phyloP scores from a whole-genome alignment of 1,139 yeast species.

The Groenewaldozyma sp. region DNA sequence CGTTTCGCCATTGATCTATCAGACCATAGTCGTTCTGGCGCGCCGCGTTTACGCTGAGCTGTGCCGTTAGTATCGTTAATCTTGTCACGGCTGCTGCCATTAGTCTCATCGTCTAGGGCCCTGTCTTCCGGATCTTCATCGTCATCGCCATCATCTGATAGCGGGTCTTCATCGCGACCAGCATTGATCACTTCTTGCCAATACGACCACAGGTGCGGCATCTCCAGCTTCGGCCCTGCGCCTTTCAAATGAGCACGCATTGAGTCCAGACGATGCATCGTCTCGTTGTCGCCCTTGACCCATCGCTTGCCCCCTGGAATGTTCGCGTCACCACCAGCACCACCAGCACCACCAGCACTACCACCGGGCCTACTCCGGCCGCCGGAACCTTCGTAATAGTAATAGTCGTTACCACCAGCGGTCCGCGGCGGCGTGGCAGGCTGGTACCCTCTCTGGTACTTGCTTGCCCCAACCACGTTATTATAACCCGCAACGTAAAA shows the following conservation, averaged over 20 bases:
- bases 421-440: conserved; percentile 3
- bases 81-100: no score
- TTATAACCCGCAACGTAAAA: not conserved
- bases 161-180: conserved; percentile 6
- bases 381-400: not conserved
- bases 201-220: not conserved
- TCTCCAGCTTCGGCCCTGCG: no score
- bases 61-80: conserved; percentile 4
- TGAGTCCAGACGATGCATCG: conserved; percentile 4
- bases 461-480: not conserved
- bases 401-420: conserved; percentile 5
- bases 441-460: not conserved
- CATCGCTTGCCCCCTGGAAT: not conserved
- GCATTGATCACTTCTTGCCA: no score
- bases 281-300: conserved; percentile 3
- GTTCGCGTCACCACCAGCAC: no score
- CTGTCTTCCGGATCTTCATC: conserved; percentile 25
- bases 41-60: not conserved
- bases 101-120: conserved; percentile 24
- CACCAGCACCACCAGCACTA: no score
- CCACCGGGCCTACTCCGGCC: no score
- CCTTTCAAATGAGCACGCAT: no score
- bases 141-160: conserved; percentile 17
- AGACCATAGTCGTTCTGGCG: not conserved
- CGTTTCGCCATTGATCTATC: conserved; percentile 12